Conservation (phyloP, 1,284 basidiomycete species). For the Ceratobasidium theobromae region DNA sequence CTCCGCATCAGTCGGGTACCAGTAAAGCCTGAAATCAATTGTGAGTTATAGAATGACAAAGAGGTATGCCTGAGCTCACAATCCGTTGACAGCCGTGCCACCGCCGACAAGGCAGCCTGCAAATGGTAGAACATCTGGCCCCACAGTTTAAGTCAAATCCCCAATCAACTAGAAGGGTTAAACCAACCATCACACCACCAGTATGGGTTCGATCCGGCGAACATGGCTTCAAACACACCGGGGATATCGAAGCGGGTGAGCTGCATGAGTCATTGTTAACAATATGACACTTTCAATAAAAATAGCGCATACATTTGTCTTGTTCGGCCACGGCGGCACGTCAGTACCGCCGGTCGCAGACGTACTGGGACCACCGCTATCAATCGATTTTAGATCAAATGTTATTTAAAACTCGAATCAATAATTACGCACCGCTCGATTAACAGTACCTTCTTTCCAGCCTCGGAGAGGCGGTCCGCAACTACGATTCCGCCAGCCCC, state of each 20-base stretch:
- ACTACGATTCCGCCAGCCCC: slow-evolving; percentile 54
- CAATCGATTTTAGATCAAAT: slow-evolving; percentile 39
- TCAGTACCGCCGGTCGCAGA: slow-evolving; percentile 62
- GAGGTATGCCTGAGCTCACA: slow-evolving; percentile 45
- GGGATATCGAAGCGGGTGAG: slow-evolving; percentile 66
- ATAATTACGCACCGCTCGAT: slow-evolving; percentile 38
- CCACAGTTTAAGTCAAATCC: background rate
- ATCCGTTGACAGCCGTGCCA: slow-evolving; percentile 63
- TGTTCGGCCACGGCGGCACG: slow-evolving; percentile 54
- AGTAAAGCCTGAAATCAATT: slow-evolving; percentile 53
- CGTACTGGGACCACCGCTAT: slow-evolving; percentile 64
- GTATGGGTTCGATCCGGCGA: slow-evolving; percentile 49
- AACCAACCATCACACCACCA: slow-evolving; percentile 62
- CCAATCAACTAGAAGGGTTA: background rate
- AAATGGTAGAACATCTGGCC: slow-evolving; percentile 56
- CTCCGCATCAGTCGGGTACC: slow-evolving; percentile 55
- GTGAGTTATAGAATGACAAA: background rate
- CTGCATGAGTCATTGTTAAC: slow-evolving; percentile 42
- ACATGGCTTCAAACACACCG: slow-evolving; percentile 54
- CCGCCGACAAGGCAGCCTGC: slow-evolving; percentile 66
- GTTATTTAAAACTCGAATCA: slow-evolving; percentile 45
- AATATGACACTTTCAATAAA: background rate
- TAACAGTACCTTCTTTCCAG: slow-evolving; percentile 48
- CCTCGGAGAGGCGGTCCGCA: slow-evolving; percentile 60
- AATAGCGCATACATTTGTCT: slow-evolving; percentile 48